Evolutionary conservation across 2,329 filamentous ascomycete genomes (phyloP).

Genomic region (Tricladium varicosporioides): DNA sequence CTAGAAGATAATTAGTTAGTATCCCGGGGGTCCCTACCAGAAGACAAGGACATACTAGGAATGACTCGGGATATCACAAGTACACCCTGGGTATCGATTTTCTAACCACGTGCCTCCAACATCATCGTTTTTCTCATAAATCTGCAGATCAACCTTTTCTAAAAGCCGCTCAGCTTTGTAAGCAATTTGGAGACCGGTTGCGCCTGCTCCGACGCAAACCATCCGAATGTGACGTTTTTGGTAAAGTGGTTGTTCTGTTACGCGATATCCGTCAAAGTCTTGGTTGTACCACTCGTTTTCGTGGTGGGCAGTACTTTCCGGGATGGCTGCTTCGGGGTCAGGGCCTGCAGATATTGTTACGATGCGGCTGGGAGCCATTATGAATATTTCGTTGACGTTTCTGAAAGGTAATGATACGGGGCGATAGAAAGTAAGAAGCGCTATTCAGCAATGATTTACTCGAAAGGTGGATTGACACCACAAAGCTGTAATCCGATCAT

Average conservation of each 20-base stretch:
- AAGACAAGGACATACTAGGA: slow-evolving; percentile 49
- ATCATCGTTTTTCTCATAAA: slow-evolving; percentile 39
- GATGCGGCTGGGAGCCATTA: slow-evolving; percentile 8
- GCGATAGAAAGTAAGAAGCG: no score
- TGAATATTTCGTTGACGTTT: background rate
- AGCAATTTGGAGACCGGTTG: slow-evolving; percentile 45
- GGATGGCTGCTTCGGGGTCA: slow-evolving; percentile 11
- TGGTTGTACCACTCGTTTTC: slow-evolving; percentile 24
- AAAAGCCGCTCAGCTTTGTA: slow-evolving; percentile 44
- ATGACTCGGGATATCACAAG: slow-evolving; percentile 55
- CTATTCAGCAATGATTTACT: no score
- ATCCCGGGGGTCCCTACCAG: no score
- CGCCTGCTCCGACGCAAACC: slow-evolving; percentile 47
- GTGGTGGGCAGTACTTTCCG: slow-evolving; percentile 7
- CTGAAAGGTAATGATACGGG: background rate
- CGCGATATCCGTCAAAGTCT: slow-evolving; percentile 20
- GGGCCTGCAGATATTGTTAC: slow-evolving; percentile 13
- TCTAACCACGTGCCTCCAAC: slow-evolving; percentile 53
- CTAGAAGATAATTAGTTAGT: background rate
- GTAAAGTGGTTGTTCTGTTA: slow-evolving; percentile 18
- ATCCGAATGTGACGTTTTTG: slow-evolving; percentile 14
- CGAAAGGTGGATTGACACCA: no score
- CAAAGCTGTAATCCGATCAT: no score
- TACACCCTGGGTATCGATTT: slow-evolving; percentile 54
- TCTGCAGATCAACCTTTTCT: slow-evolving; percentile 21